These are phyloP conservation scores for Aristolochia californica DNA, from an alignment of 164 flowering plant species.

Conservation along the genomic window DNA sequence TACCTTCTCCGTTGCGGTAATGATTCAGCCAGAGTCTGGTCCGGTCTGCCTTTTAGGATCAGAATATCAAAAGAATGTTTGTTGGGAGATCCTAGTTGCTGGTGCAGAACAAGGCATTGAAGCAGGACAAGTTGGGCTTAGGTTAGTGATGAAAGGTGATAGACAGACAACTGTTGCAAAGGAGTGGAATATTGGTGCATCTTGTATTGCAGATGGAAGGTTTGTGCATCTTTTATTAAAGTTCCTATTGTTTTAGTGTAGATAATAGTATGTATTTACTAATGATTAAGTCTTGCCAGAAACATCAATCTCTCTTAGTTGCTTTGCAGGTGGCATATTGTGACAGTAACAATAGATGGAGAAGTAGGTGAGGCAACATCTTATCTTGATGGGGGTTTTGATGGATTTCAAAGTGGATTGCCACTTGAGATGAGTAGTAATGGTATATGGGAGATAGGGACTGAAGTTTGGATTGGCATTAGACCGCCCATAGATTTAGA, in stretches of 20 bases:
- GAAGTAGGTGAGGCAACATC: slow-evolving; percentile 95
- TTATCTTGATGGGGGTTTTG: slow-evolving; percentile 86
- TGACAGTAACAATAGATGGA: slow-evolving; percentile 88
- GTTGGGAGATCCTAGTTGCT: slow-evolving; percentile 96
- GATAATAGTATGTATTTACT: background rate
- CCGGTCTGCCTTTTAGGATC: slow-evolving; percentile 94
- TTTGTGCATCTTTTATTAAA: slow-evolving; percentile 17
- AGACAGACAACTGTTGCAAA: slow-evolving; percentile 78
- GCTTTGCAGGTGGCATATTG: slow-evolving; percentile 87
- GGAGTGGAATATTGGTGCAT: slow-evolving; percentile 89
- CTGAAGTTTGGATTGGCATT: slow-evolving; percentile 86
- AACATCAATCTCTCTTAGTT: background rate
- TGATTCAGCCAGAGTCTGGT: slow-evolving; percentile 97
- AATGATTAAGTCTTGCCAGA: background rate
- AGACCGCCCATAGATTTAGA: slow-evolving; percentile 88
- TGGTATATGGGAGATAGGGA: slow-evolving; percentile 85
- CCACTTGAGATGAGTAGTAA: slow-evolving; percentile 42
- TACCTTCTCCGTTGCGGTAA: slow-evolving; percentile 68
- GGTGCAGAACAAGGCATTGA: slow-evolving; percentile 99
- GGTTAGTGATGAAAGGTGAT: slow-evolving; percentile 80
- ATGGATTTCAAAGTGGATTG: slow-evolving; percentile 78
- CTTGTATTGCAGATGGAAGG: slow-evolving; percentile 99
- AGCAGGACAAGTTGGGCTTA: slow-evolving; percentile 97
- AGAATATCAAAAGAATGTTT: slow-evolving; percentile 68
- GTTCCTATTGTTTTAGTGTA: too few relatives aligned